Evolutionary conservation across 345 rosid species (phyloP), one percentile per base, ranked within the genome.

Genomic region (Moricandia arvensis): DNA sequence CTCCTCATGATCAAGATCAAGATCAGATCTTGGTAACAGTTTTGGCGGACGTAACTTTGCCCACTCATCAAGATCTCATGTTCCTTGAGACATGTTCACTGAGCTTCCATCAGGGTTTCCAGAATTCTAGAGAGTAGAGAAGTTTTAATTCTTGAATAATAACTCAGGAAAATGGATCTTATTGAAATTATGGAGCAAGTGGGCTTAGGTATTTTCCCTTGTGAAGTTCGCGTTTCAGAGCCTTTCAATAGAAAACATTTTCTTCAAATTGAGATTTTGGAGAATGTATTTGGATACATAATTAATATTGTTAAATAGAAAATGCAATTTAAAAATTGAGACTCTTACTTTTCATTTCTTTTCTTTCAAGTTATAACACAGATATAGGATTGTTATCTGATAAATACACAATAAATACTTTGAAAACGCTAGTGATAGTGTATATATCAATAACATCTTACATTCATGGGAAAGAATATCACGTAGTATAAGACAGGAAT

Each of bases 21-120:
- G 66, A 37, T 64, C 71, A n/a, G n/a, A n/a, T n/a, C 26, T 66
- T 63, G 65, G 82, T n/a, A 82, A 26, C 86, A 81, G 37, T 75
- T 82, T 37, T 73, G 82, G 10, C 96, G 86, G 6, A 95, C n/a
- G 87, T 53, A 90, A 71, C 71, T 90, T n/a, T n/a, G n/a, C 98
- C 99, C 99, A 95, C 49, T 88, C 97, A 0, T 92, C 91, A 34
- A 87, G 86, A 86, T 92, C 96, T n/a, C 96, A 88, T 90, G 38
- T 69, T 38, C 7, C 63, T 62, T 76, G 76, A 71, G 37, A n/a
- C n/a, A 60, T 1, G 79, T 31, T 54, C 11, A 47, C 8, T 38
- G 37, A 74, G 7, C 55, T 68, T 71, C 10, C 0, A 12, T 59
- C 8, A 63, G 66, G 75, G 71, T 55, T 76, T 69, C 61, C 57